These are phyloP conservation scores for Boletellus ananiceps DNA, from an alignment of 768 basidiomycete species.

Conservation along the genomic window DNA sequence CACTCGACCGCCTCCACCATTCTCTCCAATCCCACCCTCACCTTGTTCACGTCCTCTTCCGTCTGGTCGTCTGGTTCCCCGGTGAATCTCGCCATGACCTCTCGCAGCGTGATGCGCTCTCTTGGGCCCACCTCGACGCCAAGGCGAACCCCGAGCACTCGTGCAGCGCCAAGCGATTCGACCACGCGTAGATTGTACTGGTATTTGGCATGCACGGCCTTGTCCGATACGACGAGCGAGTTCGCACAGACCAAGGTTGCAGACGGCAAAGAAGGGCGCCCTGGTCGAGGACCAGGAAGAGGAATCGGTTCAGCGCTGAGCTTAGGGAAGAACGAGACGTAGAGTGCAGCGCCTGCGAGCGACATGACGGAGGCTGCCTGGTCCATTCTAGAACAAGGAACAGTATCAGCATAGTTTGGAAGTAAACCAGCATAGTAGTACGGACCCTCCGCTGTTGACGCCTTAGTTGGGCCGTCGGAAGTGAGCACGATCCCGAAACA, in stretches of 20 bases:
- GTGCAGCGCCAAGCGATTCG: slow-evolving; percentile 80
- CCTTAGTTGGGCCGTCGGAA: slow-evolving; percentile 28
- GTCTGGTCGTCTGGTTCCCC: slow-evolving; percentile 39
- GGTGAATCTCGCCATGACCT: slow-evolving; percentile 57
- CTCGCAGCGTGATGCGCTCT: slow-evolving; percentile 56
- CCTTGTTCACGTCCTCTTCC: slow-evolving; percentile 38
- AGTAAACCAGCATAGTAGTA: background rate
- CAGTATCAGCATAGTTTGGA: slow-evolving; percentile 1
- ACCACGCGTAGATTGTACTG: slow-evolving; percentile 89
- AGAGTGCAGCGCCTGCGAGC: slow-evolving; percentile 62
- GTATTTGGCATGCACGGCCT: slow-evolving; percentile 67
- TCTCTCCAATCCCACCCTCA: slow-evolving; percentile 45
- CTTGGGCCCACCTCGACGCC: slow-evolving; percentile 37
- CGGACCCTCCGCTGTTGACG: slow-evolving; percentile 76
- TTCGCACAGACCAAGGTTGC: slow-evolving; percentile 28
- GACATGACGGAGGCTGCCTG: slow-evolving; percentile 87
- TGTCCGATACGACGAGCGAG: slow-evolving; percentile 78
- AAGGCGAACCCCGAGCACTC: slow-evolving; percentile 62
- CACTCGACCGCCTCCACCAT: slow-evolving; percentile 47
- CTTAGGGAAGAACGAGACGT: slow-evolving; percentile 77
- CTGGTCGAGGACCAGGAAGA: slow-evolving; percentile 42
- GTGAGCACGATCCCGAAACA: background rate
- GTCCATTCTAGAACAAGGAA: slow-evolving; percentile 61
- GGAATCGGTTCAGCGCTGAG: slow-evolving; percentile 63
- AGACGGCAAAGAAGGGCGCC: slow-evolving; percentile 20